A percentile compares a stretch with the other conserved stretches of the same genome.
These are phyloP conservation scores for Melampsora larici-populina DNA, from an alignment of 1,284 basidiomycete genomes.

Conservation along the genomic window DNA sequence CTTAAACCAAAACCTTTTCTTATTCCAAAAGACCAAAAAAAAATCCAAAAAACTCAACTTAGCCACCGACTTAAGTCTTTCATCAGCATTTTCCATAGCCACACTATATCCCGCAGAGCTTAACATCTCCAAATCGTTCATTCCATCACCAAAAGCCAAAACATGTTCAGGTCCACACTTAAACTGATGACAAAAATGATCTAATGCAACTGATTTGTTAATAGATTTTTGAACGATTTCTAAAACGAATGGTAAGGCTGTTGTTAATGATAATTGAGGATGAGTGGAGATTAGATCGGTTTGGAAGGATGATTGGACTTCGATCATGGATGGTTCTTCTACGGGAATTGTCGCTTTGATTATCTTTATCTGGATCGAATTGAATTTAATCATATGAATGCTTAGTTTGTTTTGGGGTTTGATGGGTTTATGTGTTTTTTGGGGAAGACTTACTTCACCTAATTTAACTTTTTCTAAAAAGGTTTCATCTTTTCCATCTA, in stretches of 20 bases:
- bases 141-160: neutral
- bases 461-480: neutral
- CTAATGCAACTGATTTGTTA: neutral
- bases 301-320: neutral
- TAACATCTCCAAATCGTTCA: neutral
- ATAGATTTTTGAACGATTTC: neutral
- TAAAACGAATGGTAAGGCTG: neutral
- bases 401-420: neutral
- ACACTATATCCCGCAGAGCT: neutral
- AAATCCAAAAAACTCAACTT: neutral
- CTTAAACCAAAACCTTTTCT: no score
- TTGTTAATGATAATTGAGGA: neutral
- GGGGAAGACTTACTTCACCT: neutral
- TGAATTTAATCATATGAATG: neutral
- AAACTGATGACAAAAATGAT: neutral
- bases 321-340: neutral
- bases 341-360: neutral
- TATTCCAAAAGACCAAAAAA: neutral
- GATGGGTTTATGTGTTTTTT: neutral
- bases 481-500: neutral
- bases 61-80: neutral
- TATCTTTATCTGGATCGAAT: neutral
- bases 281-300: neutral
- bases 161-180: neutral
- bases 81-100: neutral